These are phyloP conservation scores for Rosa lucieae DNA, from an alignment of 306 rosid species.

Conservation along the genomic window DNA sequence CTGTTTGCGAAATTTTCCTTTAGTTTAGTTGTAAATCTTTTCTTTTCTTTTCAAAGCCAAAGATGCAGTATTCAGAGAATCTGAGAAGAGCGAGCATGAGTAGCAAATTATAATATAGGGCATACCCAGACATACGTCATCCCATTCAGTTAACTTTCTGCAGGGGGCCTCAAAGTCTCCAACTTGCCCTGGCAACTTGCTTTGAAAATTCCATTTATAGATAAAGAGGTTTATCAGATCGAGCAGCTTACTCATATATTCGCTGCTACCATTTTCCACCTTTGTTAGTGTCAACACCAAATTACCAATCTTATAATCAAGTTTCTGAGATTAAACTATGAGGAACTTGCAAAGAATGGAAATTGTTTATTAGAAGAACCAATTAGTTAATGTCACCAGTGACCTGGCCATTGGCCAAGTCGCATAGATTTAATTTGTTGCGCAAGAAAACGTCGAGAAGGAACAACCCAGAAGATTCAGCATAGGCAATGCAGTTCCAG, in stretches of 20 bases:
- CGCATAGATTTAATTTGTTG: background rate
- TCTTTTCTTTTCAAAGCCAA: background rate
- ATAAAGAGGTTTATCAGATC: background rate
- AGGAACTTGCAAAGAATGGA: background rate
- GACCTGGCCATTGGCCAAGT: slow-evolving; percentile 15
- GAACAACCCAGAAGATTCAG: background rate
- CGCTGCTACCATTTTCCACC: background rate
- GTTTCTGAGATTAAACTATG: slow-evolving; percentile 1
- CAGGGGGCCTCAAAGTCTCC: background rate
- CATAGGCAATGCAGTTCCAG: slow-evolving; percentile 11
- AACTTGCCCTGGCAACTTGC: slow-evolving; percentile 34
- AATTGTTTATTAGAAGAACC: background rate
- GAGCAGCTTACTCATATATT: background rate
- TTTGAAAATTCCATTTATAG: background rate
- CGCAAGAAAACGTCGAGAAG: slow-evolving; percentile 9
- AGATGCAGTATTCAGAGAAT: slow-evolving; percentile 28
- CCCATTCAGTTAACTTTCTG: slow-evolving; percentile 17
- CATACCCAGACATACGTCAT: slow-evolving; percentile 35
- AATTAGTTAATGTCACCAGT: background rate
- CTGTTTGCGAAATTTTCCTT: no score
- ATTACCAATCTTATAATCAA: background rate
- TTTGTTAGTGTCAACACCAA: background rate
- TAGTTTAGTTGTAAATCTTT: background rate
- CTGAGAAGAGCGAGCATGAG: slow-evolving; percentile 33
- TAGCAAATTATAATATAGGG: slow-evolving; percentile 15